Base-by-base conservation (phyloP, 768 basidiomycete genomes). In the Holtermannia corniformis region DNA sequence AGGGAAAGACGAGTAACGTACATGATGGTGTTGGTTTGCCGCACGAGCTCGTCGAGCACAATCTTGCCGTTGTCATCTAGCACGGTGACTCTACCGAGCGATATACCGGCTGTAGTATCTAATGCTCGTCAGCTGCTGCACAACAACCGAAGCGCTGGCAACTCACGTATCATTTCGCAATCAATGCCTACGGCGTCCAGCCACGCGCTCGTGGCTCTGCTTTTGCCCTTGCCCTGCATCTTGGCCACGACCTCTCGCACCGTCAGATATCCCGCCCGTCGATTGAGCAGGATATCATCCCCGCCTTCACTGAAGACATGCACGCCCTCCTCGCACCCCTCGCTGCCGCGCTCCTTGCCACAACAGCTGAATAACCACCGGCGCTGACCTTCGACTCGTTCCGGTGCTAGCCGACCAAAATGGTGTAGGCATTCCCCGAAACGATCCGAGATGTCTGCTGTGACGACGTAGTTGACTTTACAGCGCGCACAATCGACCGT, bases 221-320 rank as follows among this genome's bases (percentile, higher is more conserved):
- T 45, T 28, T 24, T 25, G 40, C 21, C 37, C 41, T 41, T 41
- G 19, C 54, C 40, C 2, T 44, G 37, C 14, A 25, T 16, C 21
- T 61, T 57, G 27, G 50, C 54, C 11, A 59, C 50, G 12, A 63
- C 50, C 48, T 64, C 45, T 19, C 43, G 28, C 12, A 63, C 62
- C n/a, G 54, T 64, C 58, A 48, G 60, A 52, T 56, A 72, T 16
- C 41, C 57, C 16, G 58, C 58, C 24, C 71, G 32, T 41, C 54
- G 56, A 19, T 62, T 61, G 42, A 70, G 46, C 23, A 51, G 27
- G 11, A 16, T 41, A 54, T 65, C 65, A 27, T 66, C 65, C n/a
- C 67, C 65, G 19, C 77, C 77, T 70, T 96, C 91, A 62, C 85
- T 86, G 68, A 97, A 97, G 16, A 97, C 88, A 68, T 99, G 95